Evolutionary conservation across 1,284 basidiomycete genomes (phyloP).

Genomic region (Thelephora terrestris): DNA sequence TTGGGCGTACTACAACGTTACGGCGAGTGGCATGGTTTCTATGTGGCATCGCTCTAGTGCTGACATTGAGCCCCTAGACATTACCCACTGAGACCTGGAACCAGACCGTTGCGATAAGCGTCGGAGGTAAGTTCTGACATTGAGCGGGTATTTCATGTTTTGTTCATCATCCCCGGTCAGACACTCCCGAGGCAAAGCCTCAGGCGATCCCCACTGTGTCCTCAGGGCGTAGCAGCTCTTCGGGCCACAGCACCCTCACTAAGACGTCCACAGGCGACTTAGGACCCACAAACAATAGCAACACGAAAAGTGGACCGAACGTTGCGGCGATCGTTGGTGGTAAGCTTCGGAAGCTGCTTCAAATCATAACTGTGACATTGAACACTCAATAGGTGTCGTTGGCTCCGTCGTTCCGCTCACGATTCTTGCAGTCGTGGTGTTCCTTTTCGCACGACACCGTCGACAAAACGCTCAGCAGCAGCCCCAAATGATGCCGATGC

Average conservation of each 20-base stretch:
- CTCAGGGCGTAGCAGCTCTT: too few species aligned
- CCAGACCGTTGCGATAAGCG: not conserved
- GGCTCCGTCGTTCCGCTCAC: not conserved
- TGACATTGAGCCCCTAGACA: not conserved
- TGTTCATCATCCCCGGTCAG: not conserved
- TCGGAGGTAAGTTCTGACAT: not conserved
- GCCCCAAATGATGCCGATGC: too few species aligned
- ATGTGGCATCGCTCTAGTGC: not conserved
- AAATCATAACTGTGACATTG: not conserved
- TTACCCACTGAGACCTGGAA: not conserved
- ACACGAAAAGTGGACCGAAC: not conserved
- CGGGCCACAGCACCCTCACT: not conserved
- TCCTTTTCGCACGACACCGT: slow-evolving; percentile 15
- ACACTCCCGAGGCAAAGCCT: not conserved
- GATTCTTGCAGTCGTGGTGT: slow-evolving; percentile 14
- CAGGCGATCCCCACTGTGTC: not conserved
- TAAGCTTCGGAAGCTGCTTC: not conserved
- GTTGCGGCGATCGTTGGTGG: not conserved
- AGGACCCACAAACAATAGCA: not conserved
- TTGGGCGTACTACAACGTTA: not conserved
- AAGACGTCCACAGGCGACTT: not conserved
- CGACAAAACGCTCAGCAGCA: too few species aligned
- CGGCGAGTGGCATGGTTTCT: not conserved
- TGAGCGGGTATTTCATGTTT: not conserved
- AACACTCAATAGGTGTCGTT: not conserved